Conservation (phyloP, 202 grass and related monocot genomes). For the Digitaria exilis region DNA sequence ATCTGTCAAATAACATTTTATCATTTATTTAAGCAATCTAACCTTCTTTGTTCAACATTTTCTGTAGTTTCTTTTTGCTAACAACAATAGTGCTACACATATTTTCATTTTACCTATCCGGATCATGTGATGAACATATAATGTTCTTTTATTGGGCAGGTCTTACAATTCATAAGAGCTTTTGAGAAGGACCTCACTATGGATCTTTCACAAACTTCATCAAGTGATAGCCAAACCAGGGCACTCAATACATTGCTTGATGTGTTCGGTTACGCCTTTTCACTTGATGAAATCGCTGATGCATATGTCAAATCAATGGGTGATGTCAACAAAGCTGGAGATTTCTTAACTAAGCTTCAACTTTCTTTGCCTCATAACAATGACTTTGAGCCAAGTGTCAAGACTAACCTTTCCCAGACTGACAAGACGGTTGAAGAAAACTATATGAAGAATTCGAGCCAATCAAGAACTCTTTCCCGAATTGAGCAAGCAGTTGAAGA, state of each 20-base stretch:
- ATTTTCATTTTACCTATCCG: background rate
- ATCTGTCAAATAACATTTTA: background rate
- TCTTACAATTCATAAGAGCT: conserved; percentile 26
- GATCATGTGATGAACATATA: conserved; percentile 17
- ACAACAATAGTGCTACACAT: background rate
- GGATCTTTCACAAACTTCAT: conserved; percentile 47
- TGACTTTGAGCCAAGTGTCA: conserved; percentile 40
- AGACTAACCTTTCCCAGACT: conserved; percentile 35
- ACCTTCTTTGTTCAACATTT: conserved; percentile 21
- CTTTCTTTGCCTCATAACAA: conserved; percentile 38
- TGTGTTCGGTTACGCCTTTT: conserved; percentile 68
- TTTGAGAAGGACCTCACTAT: conserved; percentile 38
- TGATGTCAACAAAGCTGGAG: conserved; percentile 74
- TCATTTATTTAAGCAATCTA: background rate
- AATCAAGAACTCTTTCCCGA: conserved; percentile 15
- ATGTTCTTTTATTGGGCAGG: conserved; percentile 40
- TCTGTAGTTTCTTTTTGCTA: conserved; percentile 1
- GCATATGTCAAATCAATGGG: conserved; percentile 75
- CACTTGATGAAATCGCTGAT: conserved; percentile 80
- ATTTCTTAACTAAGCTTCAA: conserved; percentile 69
- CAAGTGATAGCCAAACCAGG: conserved; percentile 53
- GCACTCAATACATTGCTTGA: conserved; percentile 74
- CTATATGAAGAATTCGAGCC: conserved; percentile 30
- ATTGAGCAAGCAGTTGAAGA: conserved; percentile 29
- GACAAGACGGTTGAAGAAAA: conserved; percentile 41